Evolutionary conservation across 768 basidiomycete genomes (phyloP), one percentile per base, ranked within the genome.

Genomic region (Megacollybia marginata): DNA sequence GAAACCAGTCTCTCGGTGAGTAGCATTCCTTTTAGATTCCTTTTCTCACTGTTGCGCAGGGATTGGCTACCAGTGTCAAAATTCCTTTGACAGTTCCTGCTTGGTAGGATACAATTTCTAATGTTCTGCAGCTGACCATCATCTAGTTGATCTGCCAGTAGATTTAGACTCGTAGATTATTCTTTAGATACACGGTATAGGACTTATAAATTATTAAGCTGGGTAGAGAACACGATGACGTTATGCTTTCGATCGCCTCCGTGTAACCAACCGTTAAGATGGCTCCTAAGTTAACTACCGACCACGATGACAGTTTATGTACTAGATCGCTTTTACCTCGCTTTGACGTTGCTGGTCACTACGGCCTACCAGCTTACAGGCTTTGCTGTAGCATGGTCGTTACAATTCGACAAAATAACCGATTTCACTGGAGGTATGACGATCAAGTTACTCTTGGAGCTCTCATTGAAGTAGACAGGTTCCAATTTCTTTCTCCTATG

Each of bases 1-100:
- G 93, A 97, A 67, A 97, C 93, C 0, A 91, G 88, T 65, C 78
- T 97, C 55, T 91, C 90, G 36, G 92, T 88, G 60, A 55, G 83
- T 68, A 82, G 82, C 47, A 71, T 83, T 47, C 82, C 83, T 44
- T 44, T 44, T 44, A n/a, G n/a, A n/a, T 9, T 44, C 5, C 23
- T 13, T 16, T n/a, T 44, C 13, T 16, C n/a, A 15, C 9, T 11
- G n/a, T 23, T 16, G 28, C 23, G 44, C n/a, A 44, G 23, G 23
- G n/a, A 19, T 44, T 19, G 5, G 13, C 15, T 58, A 58, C 55
- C 15, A 52, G 51, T 32, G 91, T 93, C 52, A 85, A 78, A 69
- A 93, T 93, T 49, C 91, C 91, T 1, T 66, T 93, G 40, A 84
- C 84, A 2, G 85, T 90, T 19, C 91, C 91, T 43, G 88, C 88